Evolutionary conservation across 495 filamentous ascomycete species (phyloP).

Genomic region (Thermothielavioides terrestris): DNA sequence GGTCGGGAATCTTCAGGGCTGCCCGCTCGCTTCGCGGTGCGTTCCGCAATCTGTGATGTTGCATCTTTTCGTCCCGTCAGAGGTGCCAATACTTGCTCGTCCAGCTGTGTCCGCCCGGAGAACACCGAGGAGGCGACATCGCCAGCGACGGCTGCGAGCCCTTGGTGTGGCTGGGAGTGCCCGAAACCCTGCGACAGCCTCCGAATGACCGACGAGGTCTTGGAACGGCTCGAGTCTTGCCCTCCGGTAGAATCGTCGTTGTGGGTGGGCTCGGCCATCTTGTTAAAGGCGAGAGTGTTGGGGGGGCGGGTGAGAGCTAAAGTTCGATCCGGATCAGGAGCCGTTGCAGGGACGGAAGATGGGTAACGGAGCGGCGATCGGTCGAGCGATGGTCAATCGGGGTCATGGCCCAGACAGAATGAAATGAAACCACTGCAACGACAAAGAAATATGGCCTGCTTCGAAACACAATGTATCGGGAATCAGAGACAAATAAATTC

Average conservation of each 20-base stretch:
- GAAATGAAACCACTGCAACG: neutral
- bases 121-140: constrained; percentile 23
- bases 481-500: neutral
- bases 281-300: neutral
- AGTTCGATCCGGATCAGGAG: neutral
- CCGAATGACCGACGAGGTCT: constrained; percentile 26
- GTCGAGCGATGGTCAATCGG: neutral
- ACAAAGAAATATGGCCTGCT: neutral
- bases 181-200: constrained; percentile 39
- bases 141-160: constrained; percentile 47
- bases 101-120: neutral
- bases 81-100: neutral
- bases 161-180: constrained; percentile 40
- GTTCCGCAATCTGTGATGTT: neutral
- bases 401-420: neutral
- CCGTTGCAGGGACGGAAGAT: neutral
- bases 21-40: neutral
- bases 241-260: neutral
- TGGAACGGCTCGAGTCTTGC: constrained; percentile 14
- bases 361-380: neutral
- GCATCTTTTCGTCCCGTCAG: neutral
- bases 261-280: neutral
- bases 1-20: neutral
- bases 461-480: neutral
- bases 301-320: neutral